phyloP scores from a whole-genome alignment of 225 moss, liverwort and hornwort genomes.

The Pleurozium schreberi region DNA sequence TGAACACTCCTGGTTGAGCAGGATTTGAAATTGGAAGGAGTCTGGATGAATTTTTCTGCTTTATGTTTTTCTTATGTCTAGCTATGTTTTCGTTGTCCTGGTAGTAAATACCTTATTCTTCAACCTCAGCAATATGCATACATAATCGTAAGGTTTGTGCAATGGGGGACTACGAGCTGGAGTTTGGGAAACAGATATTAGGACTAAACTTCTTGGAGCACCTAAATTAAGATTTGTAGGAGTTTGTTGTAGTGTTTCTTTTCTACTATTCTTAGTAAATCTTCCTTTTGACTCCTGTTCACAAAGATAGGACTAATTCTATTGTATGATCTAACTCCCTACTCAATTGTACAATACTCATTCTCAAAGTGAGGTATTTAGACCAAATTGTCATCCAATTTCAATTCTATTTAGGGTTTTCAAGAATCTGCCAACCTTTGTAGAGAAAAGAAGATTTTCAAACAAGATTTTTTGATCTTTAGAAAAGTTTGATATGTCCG shows the following conservation, averaged over 20 bases:
- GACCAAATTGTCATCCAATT: not conserved
- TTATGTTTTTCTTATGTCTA: not conserved
- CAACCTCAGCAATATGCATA: not conserved
- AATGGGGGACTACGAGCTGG: too few species aligned
- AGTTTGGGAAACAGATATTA: too few species aligned
- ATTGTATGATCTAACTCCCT: too few species aligned
- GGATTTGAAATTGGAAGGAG: not conserved
- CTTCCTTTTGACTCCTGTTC: too few species aligned
- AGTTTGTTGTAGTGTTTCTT: too few species aligned
- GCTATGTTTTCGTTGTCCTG: not conserved
- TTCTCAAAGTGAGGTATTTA: not conserved
- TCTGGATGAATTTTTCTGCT: not conserved
- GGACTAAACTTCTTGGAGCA: too few species aligned
- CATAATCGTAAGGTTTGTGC: too few species aligned
- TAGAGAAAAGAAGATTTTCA: not conserved
- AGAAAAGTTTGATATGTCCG: not conserved
- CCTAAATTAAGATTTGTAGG: too few species aligned
- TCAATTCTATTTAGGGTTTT: not conserved
- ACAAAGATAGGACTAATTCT: too few species aligned
- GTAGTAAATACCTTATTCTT: not conserved
- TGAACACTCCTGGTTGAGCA: not conserved
- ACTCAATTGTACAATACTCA: too few species aligned
- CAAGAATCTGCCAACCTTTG: not conserved
- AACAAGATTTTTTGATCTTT: too few species aligned
- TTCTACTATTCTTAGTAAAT: too few species aligned